These are phyloP conservation scores for Teunomyces tritomae DNA, from an alignment of 805 yeast genomes.

Conservation along the genomic window DNA sequence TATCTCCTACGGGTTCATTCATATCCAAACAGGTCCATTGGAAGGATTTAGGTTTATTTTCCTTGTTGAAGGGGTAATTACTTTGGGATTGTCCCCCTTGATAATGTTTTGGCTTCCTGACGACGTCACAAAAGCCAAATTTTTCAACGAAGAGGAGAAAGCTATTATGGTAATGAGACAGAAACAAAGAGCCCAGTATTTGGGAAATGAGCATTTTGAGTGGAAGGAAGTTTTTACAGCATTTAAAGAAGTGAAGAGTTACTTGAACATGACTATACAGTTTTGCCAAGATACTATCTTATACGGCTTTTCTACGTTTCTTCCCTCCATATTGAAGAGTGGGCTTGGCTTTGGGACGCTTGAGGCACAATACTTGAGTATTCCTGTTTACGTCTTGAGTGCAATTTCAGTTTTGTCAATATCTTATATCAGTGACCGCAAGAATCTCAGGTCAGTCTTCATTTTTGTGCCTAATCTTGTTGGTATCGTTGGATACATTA, in stretches of 20 bases:
- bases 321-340: slow-evolving; percentile 36
- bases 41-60: slow-evolving; percentile 53
- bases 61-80: slow-evolving; percentile 46
- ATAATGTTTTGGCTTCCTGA: slow-evolving; percentile 40
- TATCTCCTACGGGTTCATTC: slow-evolving; percentile 43
- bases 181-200: slow-evolving; percentile 30
- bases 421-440: slow-evolving; percentile 26
- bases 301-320: slow-evolving; percentile 43
- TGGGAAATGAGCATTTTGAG: slow-evolving; percentile 29
- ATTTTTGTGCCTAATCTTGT: slow-evolving; percentile 21
- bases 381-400: slow-evolving; percentile 37
- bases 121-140: slow-evolving; percentile 37
- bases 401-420: slow-evolving; percentile 22
- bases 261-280: slow-evolving; percentile 36
- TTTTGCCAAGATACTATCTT: slow-evolving; percentile 43
- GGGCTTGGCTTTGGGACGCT: slow-evolving; percentile 24
- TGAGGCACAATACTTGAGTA: slow-evolving; percentile 38
- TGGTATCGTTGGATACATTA: slow-evolving; percentile 30
- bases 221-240: slow-evolving; percentile 31
- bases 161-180: slow-evolving; percentile 33
- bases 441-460: slow-evolving; percentile 28
- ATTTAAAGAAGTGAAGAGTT: slow-evolving; percentile 34
- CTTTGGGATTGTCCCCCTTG: slow-evolving; percentile 36
- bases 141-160: slow-evolving; percentile 37
- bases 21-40: slow-evolving; percentile 23